These are phyloP conservation scores for Amanita phalloides DNA, from an alignment of 768 basidiomycete species.

Conservation along the genomic window DNA sequence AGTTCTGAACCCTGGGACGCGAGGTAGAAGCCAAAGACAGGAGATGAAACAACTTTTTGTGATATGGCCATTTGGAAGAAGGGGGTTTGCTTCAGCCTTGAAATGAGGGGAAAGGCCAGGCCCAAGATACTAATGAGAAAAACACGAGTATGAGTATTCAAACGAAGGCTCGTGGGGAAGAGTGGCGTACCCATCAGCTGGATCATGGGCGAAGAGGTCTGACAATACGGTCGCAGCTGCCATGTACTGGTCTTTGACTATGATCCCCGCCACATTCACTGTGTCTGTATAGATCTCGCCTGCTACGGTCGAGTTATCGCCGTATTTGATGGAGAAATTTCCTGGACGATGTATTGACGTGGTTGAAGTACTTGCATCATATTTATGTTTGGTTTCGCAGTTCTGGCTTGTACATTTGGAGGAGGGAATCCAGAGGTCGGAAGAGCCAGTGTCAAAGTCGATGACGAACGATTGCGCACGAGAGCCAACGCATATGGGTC, in stretches of 20 bases:
- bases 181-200: neutral
- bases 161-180: too few species aligned
- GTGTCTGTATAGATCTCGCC: constrained; percentile 29
- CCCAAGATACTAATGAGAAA: neutral
- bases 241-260: constrained; percentile 4
- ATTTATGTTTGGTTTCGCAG: constrained; percentile 23
- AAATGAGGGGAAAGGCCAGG: neutral
- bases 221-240: neutral
- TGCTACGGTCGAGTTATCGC: constrained; percentile 28
- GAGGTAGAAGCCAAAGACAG: constrained; percentile 1
- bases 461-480: constrained; percentile 7
- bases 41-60: neutral
- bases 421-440: constrained; percentile 22
- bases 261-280: constrained; percentile 23
- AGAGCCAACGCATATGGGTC: neutral
- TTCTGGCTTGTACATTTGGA: constrained; percentile 12
- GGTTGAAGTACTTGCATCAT: constrained; percentile 18
- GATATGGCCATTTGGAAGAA: neutral
- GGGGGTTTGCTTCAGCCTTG: neutral
- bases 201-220: neutral
- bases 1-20: neutral
- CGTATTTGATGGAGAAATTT: constrained; percentile 27
- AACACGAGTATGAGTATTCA: too few species aligned
- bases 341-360: neutral
- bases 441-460: constrained; percentile 25